Conservation (phyloP, 1,284 basidiomycete species). For the Rhodotorula sp. region DNA sequence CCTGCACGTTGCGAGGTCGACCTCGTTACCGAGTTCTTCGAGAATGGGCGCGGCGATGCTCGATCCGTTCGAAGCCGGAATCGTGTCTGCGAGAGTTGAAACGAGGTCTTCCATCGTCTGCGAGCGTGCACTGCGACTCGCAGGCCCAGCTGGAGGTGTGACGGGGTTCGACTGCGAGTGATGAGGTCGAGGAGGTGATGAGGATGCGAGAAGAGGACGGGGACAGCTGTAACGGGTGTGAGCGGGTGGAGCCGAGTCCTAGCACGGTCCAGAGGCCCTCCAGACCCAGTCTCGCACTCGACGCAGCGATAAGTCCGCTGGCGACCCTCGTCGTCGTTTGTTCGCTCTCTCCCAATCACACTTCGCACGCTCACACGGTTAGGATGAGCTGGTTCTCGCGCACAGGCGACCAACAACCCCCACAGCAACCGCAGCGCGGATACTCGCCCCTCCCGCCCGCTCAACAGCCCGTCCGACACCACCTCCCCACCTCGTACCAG, state of each 20-base stretch:
- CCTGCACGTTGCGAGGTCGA: conserved; percentile 47
- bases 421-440: background rate
- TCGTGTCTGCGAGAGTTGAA: conserved; percentile 48
- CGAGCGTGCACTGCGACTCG: background rate
- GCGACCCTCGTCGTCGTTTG: background rate
- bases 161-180: background rate
- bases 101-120: conserved; percentile 10
- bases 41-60: conserved; percentile 18
- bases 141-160: background rate
- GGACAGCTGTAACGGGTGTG: background rate
- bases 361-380: background rate
- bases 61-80: conserved; percentile 45
- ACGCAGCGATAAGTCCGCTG: too few relatives aligned
- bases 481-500: background rate
- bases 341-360: background rate
- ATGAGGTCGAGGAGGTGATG: background rate
- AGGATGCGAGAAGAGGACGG: background rate
- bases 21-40: conserved; percentile 22
- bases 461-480: background rate
- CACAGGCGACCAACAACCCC: background rate
- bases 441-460: background rate
- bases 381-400: conserved; percentile 15
- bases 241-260: background rate
- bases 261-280: too few relatives aligned
- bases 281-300: too few relatives aligned